phyloP scores from a whole-genome alignment of 2,329 filamentous ascomycete genomes.

The Hirsutella rhossiliensis region DNA sequence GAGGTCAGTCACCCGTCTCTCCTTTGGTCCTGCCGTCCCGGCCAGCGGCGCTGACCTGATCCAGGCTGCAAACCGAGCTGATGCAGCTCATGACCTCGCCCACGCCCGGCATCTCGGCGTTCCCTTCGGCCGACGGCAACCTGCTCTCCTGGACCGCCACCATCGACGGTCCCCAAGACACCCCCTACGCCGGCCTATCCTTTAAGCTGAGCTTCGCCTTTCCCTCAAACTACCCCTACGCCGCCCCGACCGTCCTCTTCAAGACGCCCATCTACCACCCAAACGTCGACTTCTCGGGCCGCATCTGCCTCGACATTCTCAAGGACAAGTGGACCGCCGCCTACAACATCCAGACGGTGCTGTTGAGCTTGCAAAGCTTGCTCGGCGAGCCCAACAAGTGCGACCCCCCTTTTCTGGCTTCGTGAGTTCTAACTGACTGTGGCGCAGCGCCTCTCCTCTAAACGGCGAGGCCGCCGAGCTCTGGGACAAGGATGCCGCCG shows the following conservation, averaged over 20 bases:
- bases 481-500: slow-evolving; percentile 78
- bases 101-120: slow-evolving; percentile 87
- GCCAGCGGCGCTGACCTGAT: slow-evolving; percentile 3
- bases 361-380: slow-evolving; percentile 88
- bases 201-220: slow-evolving; percentile 92
- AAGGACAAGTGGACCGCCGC: slow-evolving; percentile 99
- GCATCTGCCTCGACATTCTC: slow-evolving; percentile 94
- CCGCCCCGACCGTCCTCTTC: slow-evolving; percentile 84
- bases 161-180: slow-evolving; percentile 81
- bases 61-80: slow-evolving; percentile 86
- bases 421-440: slow-evolving; percentile 6
- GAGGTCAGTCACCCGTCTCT: slow-evolving; percentile 36
- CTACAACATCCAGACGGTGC: slow-evolving; percentile 88
- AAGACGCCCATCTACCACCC: slow-evolving; percentile 99
- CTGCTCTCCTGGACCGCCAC: slow-evolving; percentile 89
- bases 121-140: slow-evolving; percentile 82
- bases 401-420: slow-evolving; percentile 20
- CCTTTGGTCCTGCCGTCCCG: too few species aligned
- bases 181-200: slow-evolving; percentile 75
- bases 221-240: slow-evolving; percentile 86
- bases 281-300: slow-evolving; percentile 92
- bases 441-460: slow-evolving; percentile 68
- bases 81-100: slow-evolving; percentile 98
- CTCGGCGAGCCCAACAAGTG: slow-evolving; percentile 98
- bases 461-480: slow-evolving; percentile 94